A percentile compares a stretch with the other conserved stretches of the same genome.
These are phyloP conservation scores for Phytophthora aleatoria DNA, from an alignment of 352 stramenopile species.

Conservation along the genomic window DNA sequence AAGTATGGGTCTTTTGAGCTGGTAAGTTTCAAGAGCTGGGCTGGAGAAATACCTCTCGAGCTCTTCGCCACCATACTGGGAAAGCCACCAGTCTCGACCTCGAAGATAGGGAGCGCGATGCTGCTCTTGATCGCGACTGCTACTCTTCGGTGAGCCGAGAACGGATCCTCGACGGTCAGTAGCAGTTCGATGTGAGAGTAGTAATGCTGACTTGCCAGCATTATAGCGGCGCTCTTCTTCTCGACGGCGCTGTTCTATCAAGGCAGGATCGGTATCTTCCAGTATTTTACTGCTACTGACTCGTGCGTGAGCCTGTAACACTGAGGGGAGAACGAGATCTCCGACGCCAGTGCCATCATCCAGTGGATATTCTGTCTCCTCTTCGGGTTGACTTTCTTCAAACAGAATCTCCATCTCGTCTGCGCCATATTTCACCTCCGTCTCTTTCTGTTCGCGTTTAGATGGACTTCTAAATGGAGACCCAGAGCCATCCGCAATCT, in stretches of 20 bases:
- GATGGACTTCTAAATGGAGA: conserved; percentile 56
- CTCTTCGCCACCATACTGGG: conserved; percentile 67
- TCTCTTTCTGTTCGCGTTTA: conserved; percentile 7
- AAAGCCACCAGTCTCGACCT: conserved; percentile 81
- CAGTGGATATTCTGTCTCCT: conserved; percentile 7
- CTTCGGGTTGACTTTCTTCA: conserved; percentile 25
- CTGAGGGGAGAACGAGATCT: conserved; percentile 34
- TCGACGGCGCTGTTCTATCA: conserved; percentile 47
- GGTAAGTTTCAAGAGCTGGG: conserved; percentile 80
- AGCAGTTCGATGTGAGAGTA: conserved; percentile 23
- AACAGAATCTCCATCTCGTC: conserved; percentile 16
- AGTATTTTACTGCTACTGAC: conserved; percentile 7
- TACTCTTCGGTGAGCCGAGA: conserved; percentile 13
- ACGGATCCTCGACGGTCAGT: conserved; percentile 2
- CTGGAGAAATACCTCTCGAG: conserved; percentile 76
- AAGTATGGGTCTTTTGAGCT: conserved; percentile 64
- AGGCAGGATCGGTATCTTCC: conserved; percentile 46
- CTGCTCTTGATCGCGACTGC: conserved; percentile 20
- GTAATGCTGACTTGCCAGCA: conserved; percentile 50
- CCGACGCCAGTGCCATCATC: conserved; percentile 76
- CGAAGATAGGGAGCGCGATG: conserved; percentile 50
- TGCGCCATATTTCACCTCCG: conserved; percentile 1
- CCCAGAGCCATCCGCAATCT: conserved; percentile 17
- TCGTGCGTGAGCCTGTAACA: conserved; percentile 32
- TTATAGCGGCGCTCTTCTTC: conserved; percentile 62